phyloP scores from a whole-genome alignment of 257 asterid species.

The Sherardia arvensis region DNA sequence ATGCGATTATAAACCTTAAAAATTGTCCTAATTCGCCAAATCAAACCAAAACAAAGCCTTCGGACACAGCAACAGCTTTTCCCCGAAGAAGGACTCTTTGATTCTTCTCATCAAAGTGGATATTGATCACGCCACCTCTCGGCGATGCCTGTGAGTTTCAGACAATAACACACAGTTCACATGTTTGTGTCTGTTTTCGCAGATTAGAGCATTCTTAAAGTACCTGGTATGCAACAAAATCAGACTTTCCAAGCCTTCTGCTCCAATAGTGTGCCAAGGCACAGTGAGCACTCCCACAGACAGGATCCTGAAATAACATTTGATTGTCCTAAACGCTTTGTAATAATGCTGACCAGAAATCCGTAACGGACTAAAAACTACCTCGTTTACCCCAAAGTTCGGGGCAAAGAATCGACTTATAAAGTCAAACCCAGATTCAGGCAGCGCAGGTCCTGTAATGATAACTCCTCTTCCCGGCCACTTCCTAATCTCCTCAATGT shows the following conservation, averaged over 20 bases:
- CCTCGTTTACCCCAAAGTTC: constrained; percentile 68
- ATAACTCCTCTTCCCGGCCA: constrained; percentile 54
- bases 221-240: constrained; percentile 66
- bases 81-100: constrained; percentile 61
- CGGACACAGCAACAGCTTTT: constrained; percentile 54
- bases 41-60: constrained; percentile 57
- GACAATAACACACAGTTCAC: not conserved
- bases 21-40: too few species aligned
- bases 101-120: constrained; percentile 56
- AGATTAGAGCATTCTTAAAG: not conserved
- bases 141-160: constrained; percentile 62
- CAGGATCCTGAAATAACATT: constrained; percentile 57
- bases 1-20: too few species aligned
- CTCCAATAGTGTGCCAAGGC: constrained; percentile 74
- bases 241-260: constrained; percentile 63
- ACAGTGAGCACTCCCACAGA: constrained; percentile 93
- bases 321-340: too few species aligned
- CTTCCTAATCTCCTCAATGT: constrained; percentile 37
- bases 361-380: too few species aligned
- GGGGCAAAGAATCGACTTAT: constrained; percentile 78
- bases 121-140: constrained; percentile 58
- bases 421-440: constrained; percentile 71
- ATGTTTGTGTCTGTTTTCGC: too few species aligned
- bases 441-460: constrained; percentile 67
- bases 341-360: too few species aligned